These are phyloP conservation scores for Marchantia polymorpha DNA, from an alignment of 225 moss, liverwort and hornwort species.

Conservation along the genomic window DNA sequence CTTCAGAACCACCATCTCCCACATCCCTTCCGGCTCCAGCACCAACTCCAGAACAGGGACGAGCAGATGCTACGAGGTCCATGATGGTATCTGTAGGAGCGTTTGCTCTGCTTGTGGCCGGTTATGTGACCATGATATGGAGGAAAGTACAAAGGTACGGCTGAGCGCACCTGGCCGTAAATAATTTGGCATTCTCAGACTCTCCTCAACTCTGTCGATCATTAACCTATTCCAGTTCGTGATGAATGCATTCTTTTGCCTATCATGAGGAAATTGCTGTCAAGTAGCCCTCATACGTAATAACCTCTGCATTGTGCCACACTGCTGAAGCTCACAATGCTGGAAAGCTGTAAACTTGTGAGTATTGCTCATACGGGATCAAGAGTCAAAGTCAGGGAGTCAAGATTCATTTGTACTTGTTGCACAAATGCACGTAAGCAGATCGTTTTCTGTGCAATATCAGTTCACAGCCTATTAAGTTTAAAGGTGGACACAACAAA, in stretches of 20 bases:
- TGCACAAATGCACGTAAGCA: not conserved
- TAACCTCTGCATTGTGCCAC: not conserved
- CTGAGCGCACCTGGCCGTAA: not conserved
- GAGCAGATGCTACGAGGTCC: not conserved
- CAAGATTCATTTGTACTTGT: not conserved
- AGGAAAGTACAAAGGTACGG: slow-evolving; percentile 9
- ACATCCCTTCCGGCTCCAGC: not conserved
- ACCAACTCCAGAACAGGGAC: not conserved
- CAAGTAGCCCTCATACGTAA: not conserved
- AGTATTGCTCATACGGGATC: too few relatives aligned
- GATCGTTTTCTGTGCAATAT: not conserved
- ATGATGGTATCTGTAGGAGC: not conserved
- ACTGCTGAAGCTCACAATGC: not conserved
- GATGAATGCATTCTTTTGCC: too few relatives aligned
- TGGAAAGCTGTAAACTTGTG: too few relatives aligned
- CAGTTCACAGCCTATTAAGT: not conserved
- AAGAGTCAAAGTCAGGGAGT: not conserved
- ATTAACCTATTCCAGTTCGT: not conserved
- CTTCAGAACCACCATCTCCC: not conserved
- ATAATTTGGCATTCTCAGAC: not conserved
- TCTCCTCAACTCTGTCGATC: not conserved
- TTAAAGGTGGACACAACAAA: not conserved
- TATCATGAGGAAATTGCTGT: not conserved
- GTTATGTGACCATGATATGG: slow-evolving; percentile 1
- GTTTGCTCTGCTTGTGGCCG: slow-evolving; percentile 4